These are phyloP conservation scores for Rhynchosporium agropyri DNA, from an alignment of 2,329 filamentous ascomycete genomes.

Conservation along the genomic window DNA sequence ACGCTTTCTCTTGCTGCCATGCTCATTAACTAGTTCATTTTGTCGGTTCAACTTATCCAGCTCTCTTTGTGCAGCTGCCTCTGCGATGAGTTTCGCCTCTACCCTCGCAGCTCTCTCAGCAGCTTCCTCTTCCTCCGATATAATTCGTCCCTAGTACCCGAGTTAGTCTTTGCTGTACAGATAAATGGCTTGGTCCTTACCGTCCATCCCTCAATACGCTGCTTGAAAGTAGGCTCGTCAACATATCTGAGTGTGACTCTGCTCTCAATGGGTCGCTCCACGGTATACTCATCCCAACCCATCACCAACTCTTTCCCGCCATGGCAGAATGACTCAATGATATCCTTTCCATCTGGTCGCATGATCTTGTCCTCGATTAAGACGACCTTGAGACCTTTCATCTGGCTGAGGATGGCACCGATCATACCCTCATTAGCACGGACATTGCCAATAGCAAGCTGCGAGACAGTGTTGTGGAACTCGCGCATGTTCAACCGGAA, in stretches of 20 bases:
- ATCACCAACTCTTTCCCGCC: not conserved
- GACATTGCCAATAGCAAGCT: conserved; percentile 12
- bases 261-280: not conserved
- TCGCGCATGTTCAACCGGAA: conserved; percentile 7
- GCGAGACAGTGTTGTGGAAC: conserved; percentile 2
- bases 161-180: not conserved
- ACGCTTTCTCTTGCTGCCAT: not conserved
- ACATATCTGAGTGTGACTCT: conserved; percentile 3
- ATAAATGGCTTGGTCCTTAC: not conserved
- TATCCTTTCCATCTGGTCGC: not conserved
- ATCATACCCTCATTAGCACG: conserved; percentile 4
- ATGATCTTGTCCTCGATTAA: not conserved
- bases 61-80: not conserved
- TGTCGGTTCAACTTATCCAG: not conserved
- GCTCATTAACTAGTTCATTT: not conserved
- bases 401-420: conserved; percentile 14
- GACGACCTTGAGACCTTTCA: conserved; percentile 9
- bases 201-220: not conserved
- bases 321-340: conserved; percentile 1
- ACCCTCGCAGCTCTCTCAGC: not conserved
- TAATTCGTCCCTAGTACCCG: not conserved
- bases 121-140: conserved; percentile 11
- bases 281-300: conserved; percentile 13
- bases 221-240: not conserved
- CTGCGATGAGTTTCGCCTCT: not conserved